Conservation (phyloP, 257 asterid genomes). For the Schizonepeta tenuifolia region DNA sequence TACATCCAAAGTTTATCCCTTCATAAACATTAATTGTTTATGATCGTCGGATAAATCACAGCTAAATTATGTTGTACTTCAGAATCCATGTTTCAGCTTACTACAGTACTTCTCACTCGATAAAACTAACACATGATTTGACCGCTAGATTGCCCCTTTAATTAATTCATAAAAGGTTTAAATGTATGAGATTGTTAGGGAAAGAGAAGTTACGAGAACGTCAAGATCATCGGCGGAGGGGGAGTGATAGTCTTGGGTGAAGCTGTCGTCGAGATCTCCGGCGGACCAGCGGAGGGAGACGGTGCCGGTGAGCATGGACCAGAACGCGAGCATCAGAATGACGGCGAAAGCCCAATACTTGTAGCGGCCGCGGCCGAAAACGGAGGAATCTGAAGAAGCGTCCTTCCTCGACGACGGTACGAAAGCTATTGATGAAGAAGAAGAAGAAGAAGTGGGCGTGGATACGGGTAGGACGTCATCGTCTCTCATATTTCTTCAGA, state of each 20-base stretch:
- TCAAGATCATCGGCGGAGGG: constrained; percentile 52
- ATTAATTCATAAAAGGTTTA: background rate
- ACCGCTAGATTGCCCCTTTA: background rate
- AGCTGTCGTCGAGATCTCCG: constrained; percentile 48
- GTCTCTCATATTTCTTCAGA: constrained; percentile 53
- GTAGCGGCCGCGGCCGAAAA: constrained; percentile 70
- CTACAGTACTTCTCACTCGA: background rate
- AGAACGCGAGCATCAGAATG: constrained; percentile 73
- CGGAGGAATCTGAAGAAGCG: constrained; percentile 35
- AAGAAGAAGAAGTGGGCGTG: constrained; percentile 59
- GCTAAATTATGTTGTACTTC: background rate
- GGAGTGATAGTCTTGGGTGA: constrained; percentile 41
- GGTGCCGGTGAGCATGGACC: constrained; percentile 90
- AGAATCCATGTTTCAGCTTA: background rate
- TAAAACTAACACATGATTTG: background rate
- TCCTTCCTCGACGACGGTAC: constrained; percentile 41
- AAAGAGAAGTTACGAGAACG: constrained; percentile 44
- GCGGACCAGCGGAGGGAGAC: constrained; percentile 82
- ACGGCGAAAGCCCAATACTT: constrained; percentile 77
- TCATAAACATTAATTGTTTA: too few relatives aligned
- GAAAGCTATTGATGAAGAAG: constrained; percentile 36
- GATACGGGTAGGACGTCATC: constrained; percentile 77
- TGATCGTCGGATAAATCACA: background rate
- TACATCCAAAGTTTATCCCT: background rate
- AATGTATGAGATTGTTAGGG: background rate